These are phyloP conservation scores for Henckelia pumila DNA, from an alignment of 257 asterid species.

Conservation along the genomic window DNA sequence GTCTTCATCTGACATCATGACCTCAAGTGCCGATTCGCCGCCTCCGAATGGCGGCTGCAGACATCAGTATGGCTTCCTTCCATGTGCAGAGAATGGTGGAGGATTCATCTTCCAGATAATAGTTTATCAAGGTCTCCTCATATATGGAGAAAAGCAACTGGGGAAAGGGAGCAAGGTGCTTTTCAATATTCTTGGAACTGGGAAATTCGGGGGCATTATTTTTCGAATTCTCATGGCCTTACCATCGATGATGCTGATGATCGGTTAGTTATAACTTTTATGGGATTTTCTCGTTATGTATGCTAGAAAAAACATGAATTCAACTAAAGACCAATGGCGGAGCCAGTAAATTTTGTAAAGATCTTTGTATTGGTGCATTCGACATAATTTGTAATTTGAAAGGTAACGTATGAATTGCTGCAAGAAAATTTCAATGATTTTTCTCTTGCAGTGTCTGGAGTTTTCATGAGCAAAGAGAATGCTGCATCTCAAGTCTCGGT, in stretches of 20 bases:
- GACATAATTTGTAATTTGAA: no score
- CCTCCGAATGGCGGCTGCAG: conserved; percentile 24
- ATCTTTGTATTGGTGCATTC: no score
- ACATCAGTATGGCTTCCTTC: conserved; percentile 61
- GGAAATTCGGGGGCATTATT: conserved; percentile 48
- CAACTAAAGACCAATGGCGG: no score
- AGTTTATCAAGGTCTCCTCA: conserved; percentile 46
- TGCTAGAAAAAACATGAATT: neutral
- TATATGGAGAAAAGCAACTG: conserved; percentile 41
- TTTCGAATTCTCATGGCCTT: conserved; percentile 53
- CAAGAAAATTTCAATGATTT: neutral
- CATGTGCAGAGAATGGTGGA: conserved; percentile 49
- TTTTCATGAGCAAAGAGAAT: conserved; percentile 34
- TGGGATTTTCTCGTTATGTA: neutral
- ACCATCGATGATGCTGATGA: conserved; percentile 55
- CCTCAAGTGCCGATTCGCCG: neutral
- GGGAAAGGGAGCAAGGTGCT: conserved; percentile 45
- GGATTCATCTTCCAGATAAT: conserved; percentile 46
- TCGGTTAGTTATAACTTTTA: conserved; percentile 33
- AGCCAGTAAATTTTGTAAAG: no score
- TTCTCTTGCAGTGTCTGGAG: conserved; percentile 37
- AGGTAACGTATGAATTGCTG: no score
- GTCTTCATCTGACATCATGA: neutral
- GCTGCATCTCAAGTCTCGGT: conserved; percentile 45
- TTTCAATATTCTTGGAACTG: conserved; percentile 39